Conservation (phyloP, 2,329 filamentous ascomycete genomes). For the Penicillium sp. region DNA sequence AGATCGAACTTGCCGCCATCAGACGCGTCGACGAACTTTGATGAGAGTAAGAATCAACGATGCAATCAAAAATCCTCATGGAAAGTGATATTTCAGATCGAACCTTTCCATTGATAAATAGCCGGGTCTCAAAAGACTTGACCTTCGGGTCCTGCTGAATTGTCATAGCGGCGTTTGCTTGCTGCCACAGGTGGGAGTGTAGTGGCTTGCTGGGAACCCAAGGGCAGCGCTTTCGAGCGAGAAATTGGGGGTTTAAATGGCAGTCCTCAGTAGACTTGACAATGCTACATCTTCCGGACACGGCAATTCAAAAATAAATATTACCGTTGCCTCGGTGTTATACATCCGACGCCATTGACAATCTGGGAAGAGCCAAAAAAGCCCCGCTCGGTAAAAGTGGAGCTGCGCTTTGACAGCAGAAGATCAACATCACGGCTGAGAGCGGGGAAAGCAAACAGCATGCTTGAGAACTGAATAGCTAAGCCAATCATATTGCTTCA, state of each 20-base stretch:
- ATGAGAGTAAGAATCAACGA: slow-evolving; percentile 2
- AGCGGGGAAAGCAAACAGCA: not conserved
- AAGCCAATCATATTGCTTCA: not conserved
- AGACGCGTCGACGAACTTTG: slow-evolving; percentile 34
- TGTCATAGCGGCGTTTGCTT: slow-evolving; percentile 4
- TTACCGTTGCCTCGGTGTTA: not conserved
- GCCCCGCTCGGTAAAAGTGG: not conserved
- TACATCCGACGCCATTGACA: not conserved
- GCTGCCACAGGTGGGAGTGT: not conserved
- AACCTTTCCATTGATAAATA: slow-evolving; percentile 39
- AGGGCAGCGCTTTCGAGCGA: not conserved
- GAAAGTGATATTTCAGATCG: not conserved
- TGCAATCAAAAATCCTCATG: not conserved
- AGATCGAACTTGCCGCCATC: slow-evolving; percentile 33
- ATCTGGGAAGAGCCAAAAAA: not conserved
- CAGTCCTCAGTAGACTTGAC: not conserved
- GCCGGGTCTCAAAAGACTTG: slow-evolving; percentile 33
- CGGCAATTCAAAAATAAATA: not conserved
- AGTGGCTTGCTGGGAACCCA: not conserved
- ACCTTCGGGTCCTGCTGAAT: slow-evolving; percentile 16
- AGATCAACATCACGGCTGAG: too few relatives aligned
- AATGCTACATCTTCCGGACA: not conserved
- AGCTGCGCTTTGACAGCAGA: not conserved
- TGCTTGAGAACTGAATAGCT: not conserved
- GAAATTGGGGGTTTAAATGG: not conserved